Conservation (phyloP, 139 green algal genomes). For the Desmodesmus armatus region DNA sequence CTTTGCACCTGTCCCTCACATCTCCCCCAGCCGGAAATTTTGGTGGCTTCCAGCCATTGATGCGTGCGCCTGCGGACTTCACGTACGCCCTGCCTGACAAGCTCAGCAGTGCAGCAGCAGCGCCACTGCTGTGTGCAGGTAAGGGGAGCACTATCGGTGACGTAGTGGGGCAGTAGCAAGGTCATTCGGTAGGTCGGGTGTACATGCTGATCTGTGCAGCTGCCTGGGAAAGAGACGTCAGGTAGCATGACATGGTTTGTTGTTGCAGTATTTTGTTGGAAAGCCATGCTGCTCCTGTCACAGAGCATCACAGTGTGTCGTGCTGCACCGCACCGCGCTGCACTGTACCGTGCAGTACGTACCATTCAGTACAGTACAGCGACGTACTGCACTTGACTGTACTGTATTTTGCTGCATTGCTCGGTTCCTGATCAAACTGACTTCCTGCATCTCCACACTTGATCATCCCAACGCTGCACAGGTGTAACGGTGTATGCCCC, state of each 20-base stretch:
- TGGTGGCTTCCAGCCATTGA: slow-evolving; percentile 22
- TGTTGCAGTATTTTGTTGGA: no score
- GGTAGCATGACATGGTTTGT: no score
- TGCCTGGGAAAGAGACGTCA: no score
- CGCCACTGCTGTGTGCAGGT: slow-evolving; percentile 43
- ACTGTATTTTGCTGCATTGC: no score
- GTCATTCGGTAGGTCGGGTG: neutral
- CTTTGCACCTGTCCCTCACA: no score
- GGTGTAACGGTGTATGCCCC: slow-evolving; percentile 36
- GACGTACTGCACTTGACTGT: neutral
- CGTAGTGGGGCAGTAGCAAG: neutral
- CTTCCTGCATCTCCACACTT: no score
- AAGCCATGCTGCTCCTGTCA: no score
- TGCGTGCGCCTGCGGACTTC: slow-evolving; percentile 21
- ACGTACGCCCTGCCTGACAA: slow-evolving; percentile 56
- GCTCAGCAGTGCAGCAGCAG: slow-evolving; percentile 47
- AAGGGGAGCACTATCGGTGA: neutral
- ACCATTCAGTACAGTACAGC: neutral
- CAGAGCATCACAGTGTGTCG: no score
- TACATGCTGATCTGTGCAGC: neutral
- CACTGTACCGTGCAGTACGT: no score
- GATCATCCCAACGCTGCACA: no score
- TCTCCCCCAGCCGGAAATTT: slow-evolving; percentile 2
- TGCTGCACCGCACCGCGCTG: no score
- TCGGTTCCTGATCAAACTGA: no score